Base-by-base conservation (phyloP, 768 basidiomycete genomes). In the Lanmaoa rubissima region DNA sequence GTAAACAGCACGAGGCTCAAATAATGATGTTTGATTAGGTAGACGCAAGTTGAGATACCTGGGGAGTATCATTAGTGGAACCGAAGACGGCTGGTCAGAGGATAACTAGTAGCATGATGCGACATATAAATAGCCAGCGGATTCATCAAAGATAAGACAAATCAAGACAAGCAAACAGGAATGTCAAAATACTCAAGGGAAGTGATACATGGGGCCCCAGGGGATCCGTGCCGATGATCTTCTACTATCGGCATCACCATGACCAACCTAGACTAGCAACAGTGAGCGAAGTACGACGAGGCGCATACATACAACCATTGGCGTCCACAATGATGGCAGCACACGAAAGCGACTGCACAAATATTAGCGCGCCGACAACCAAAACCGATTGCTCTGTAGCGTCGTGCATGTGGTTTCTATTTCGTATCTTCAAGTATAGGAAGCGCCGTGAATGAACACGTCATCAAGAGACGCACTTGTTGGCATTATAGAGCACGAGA, bases 341-440 rank as follows among this genome's bases (percentile, higher is more conserved):
- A 28, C 28, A 24, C 3, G 21, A 24, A 24, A 24, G 36, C 5
- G 16, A 38, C 16, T 28, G 28, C 28, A 28, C 28, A 28, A 28
- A 28, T 38, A 7, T 14, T 9, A 17, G 17, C 9, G 38, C 16
- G 8, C 16, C 16, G 36, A 0, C 38, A 38, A 8, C 17, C 17
- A 38, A 5, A 28, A 4, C 4, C 28, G 4, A 28, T 12, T 28
- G 28, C 28, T 28, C 28, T 28, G 28, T 98, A 53, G 97, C 97
- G 69, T 98, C 97, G 70, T 97, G 98, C 93, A 97, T 96, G 76
- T 98, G 95, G 67, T 88, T 88, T 70, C 93, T 92, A 72, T 86
- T 87, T 63, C 88, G 83, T 70, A 98, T 94, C 76, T 94, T 4
- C 53, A n/a, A 32, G 44, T 1, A 21, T 8, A 10, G 46, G 55